Evolutionary conservation across 768 basidiomycete genomes (phyloP), one percentile per base, ranked within the genome.

Genomic region (Mycena maculata): DNA sequence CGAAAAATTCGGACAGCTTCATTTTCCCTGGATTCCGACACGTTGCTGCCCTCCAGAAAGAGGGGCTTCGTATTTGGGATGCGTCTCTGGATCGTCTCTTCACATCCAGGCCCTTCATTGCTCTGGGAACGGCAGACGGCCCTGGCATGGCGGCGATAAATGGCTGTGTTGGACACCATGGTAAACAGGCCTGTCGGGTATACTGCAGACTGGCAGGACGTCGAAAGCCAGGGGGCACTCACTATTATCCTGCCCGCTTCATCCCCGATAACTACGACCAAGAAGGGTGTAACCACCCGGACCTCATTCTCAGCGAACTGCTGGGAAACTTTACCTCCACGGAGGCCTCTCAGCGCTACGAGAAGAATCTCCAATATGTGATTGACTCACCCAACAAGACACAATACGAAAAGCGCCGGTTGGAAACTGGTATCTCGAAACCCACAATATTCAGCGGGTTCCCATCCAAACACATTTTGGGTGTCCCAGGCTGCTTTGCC

Each of bases 361-460:
- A 57, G 1, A 16, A 36, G 9, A 50, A 49, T 27, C 45, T 64
- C 1, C 44, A 15, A 1, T 36, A 20, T 31, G 38, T 65, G 15
- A 16, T 28, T 3, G 4, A 28, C 1, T 57, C 63, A 3, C 50
- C 22, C 4, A 59, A 53, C 22, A 27, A 31, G 10, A 38, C 65
- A 28, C 57, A 67, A 30, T 83, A 76, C 57, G 60, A 75, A 22
- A 39, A 60, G 2, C 33, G 48, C 5, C 77, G 80, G 0, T 71
- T 75, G 1, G 70, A 73, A 5, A 83, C 80, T 1, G 83, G 83
- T 0, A 72, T 84, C 13, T 72, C 56, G 0, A 80, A 79, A 39
- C 79, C 80, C 0, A 78, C 71, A 1, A 73, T 86, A 12, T 76
- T 86, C 23, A 71, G 71, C 18, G 81, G 80, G 1, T 70, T 86